Base-by-base conservation (phyloP, 2,329 filamentous ascomycete species). In the Cyclaneusma minus region DNA sequence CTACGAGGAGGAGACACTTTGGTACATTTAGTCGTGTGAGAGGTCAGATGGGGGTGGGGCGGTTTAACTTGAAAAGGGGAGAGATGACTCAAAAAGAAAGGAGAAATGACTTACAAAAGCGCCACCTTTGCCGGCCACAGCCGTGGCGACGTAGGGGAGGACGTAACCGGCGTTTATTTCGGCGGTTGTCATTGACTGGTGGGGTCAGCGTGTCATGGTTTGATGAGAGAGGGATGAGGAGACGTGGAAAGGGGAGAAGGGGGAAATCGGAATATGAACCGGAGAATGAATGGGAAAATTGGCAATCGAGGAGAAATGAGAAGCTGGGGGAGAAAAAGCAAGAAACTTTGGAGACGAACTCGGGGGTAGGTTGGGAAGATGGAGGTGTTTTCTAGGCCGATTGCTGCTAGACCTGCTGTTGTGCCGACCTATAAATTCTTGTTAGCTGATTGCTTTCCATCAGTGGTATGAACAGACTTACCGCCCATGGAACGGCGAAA, bases 401-500 rank as follows among this genome's bases (percentile, higher is more conserved):
- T 52, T 1, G 54, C 55, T 10, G 50, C 46, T 3, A 62, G 47
- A 8, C 58, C 58, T 28, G 62, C 41, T 1, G 55, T 58, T 2
- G 58, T 60, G 1, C 55, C 50, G 34, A 58, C 53, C 3, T 51
- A n/a, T n/a, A n/a, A n/a, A n/a, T n/a, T n/a, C n/a, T n/a, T n/a
- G n/a, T n/a, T n/a, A n/a, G n/a, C n/a, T n/a, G n/a, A n/a, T n/a
- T n/a, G n/a, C n/a, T n/a, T n/a, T n/a, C n/a, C n/a, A n/a, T n/a
- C n/a, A n/a, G n/a, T n/a, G n/a, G n/a, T n/a, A n/a, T n/a, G n/a
- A n/a, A n/a, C n/a, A n/a, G n/a, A n/a, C n/a, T n/a, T n/a, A n/a
- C n/a, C n/a, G n/a, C 50, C 25, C 57, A 61, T 0, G 58, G 58
- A 11, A 62, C 58, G 4, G 54, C 58, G 31, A 60, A 60, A 50